Conservation (phyloP, 306 rosid genomes). For the Oemleria cerasiformis region DNA sequence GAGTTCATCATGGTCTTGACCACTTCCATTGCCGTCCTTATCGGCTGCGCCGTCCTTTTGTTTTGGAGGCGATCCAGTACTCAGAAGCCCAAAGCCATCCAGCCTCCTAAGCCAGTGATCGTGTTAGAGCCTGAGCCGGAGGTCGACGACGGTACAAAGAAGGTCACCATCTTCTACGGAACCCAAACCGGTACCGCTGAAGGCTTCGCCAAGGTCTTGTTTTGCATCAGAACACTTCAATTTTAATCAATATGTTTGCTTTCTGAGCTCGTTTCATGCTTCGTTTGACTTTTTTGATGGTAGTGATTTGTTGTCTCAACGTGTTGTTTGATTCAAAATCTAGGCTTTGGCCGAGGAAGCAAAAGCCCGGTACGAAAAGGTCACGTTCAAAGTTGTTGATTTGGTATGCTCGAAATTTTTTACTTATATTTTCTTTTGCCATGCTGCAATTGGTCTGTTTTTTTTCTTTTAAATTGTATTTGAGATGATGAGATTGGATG, state of each 20-base stretch:
- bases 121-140: conserved; percentile 46
- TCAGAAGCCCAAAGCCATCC: conserved; percentile 36
- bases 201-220: conserved; percentile 85
- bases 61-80: conserved; percentile 71
- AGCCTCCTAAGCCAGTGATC: conserved; percentile 46
- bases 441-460: not conserved
- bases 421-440: not conserved
- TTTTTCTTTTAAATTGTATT: not conserved
- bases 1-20: conserved; percentile 59
- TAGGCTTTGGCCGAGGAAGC: conserved; percentile 93
- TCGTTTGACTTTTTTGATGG: conserved; percentile 1
- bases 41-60: conserved; percentile 76
- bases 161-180: conserved; percentile 88
- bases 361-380: conserved; percentile 78
- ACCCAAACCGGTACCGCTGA: conserved; percentile 99
- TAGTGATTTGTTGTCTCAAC: not conserved
- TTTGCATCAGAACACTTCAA: not conserved
- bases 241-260: not conserved
- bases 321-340: conserved; percentile 1
- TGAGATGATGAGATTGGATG: conserved; percentile 12
- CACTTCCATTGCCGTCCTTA: conserved; percentile 79
- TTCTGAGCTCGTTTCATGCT: not conserved
- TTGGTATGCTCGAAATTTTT: conserved; percentile 43
- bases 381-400: conserved; percentile 75
- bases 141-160: conserved; percentile 71